These are phyloP conservation scores for Ogataea corticis DNA, from an alignment of 805 yeast species.

Conservation along the genomic window DNA sequence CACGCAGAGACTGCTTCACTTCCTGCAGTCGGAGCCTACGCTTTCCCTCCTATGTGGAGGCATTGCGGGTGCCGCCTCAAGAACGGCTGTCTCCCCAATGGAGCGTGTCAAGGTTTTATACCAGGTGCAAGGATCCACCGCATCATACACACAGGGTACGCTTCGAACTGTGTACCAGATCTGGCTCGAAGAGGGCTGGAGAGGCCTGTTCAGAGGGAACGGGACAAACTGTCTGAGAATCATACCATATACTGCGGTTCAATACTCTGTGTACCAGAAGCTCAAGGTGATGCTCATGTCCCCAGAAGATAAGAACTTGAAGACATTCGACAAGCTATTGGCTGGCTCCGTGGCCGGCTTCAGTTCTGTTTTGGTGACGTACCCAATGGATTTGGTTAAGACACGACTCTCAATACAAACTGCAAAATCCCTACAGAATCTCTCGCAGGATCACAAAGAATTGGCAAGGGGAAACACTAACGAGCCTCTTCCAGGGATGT, in stretches of 20 bases:
- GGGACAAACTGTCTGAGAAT: conserved; percentile 87
- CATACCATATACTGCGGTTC: conserved; percentile 93
- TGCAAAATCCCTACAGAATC: conserved; percentile 53
- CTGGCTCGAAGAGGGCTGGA: conserved; percentile 89
- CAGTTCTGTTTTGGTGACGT: conserved; percentile 76
- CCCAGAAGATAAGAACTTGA: conserved; percentile 38
- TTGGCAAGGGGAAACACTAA: background rate
- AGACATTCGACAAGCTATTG: conserved; percentile 58
- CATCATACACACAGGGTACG: conserved; percentile 60
- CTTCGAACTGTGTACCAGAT: conserved; percentile 72
- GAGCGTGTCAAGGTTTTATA: conserved; percentile 90
- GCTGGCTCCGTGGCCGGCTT: conserved; percentile 86
- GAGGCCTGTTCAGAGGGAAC: conserved; percentile 88
- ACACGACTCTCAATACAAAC: conserved; percentile 90
- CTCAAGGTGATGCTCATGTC: conserved; percentile 44
- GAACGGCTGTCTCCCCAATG: conserved; percentile 93
- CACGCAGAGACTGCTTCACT: background rate
- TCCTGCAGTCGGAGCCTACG: conserved; percentile 49
- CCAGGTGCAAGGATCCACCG: conserved; percentile 71
- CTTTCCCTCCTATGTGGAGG: conserved; percentile 75
- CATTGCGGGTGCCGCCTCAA: conserved; percentile 73
- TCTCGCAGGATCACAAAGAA: conserved; percentile 38
- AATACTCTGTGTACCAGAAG: conserved; percentile 79
- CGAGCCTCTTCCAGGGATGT: conserved; percentile 68
- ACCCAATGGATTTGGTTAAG: conserved; percentile 88